phyloP scores from a whole-genome alignment of 306 rosid species.

The Quercus cerris region DNA sequence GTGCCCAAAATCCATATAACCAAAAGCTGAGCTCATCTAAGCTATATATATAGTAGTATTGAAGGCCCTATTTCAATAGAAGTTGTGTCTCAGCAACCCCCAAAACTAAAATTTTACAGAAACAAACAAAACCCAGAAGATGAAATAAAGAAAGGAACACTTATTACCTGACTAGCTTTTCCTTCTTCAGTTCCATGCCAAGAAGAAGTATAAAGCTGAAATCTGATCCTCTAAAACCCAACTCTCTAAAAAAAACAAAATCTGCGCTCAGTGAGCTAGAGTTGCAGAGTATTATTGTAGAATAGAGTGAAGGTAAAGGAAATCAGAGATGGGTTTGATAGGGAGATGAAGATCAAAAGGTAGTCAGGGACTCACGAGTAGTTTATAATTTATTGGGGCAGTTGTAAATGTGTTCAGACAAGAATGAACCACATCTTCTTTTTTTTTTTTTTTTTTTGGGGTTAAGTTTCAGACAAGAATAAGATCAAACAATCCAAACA shows the following conservation, averaged over 20 bases:
- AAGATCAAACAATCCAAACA: too few species aligned
- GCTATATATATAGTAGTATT: conserved; percentile 1
- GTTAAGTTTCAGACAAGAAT: too few species aligned
- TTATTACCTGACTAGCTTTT: conserved; percentile 76
- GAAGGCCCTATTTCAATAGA: not conserved
- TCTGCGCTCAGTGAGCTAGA: conserved; percentile 6
- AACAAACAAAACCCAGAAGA: not conserved
- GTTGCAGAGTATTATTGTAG: not conserved
- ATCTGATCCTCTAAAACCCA: conserved; percentile 15
- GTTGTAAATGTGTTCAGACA: not conserved
- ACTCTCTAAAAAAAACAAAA: not conserved
- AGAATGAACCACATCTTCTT: too few species aligned
- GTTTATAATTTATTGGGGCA: not conserved
- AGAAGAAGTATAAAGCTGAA: conserved; percentile 9
- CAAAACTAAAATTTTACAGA: not conserved
- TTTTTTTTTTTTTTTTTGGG: too few species aligned
- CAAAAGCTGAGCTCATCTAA: not conserved
- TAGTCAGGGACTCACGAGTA: not conserved
- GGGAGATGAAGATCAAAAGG: not conserved
- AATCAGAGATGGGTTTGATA: not conserved
- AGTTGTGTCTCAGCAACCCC: not conserved
- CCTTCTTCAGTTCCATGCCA: conserved; percentile 66
- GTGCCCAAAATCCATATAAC: not conserved
- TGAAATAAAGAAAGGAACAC: not conserved
- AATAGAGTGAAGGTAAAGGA: not conserved